phyloP scores from a whole-genome alignment of 2,329 filamentous ascomycete genomes.

The Claviceps capensis region DNA sequence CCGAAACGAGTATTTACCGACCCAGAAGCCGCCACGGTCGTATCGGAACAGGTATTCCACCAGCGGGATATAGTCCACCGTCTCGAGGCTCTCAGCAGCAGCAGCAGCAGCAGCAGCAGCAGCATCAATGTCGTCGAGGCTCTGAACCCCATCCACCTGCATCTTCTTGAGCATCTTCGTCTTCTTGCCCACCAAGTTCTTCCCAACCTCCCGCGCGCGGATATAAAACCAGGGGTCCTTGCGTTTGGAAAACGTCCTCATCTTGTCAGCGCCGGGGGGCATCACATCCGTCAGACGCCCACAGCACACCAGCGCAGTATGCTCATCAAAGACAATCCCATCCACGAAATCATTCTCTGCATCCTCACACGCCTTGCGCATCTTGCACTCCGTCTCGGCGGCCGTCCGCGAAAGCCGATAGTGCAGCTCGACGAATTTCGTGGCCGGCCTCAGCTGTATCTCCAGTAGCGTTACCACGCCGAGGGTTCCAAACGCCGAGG shows the following conservation, averaged over 20 bases:
- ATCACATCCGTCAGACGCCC: conserved; percentile 45
- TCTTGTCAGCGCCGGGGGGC: conserved; percentile 24
- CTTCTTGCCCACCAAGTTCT: conserved; percentile 23
- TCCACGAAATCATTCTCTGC: conserved; percentile 55
- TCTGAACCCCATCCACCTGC: not conserved
- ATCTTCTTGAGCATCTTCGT: conserved; percentile 25
- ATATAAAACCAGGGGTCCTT: conserved; percentile 67
- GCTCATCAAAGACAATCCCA: conserved; percentile 50
- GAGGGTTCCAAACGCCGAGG: conserved; percentile 51
- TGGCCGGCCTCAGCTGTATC: conserved; percentile 41
- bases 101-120: conserved; percentile 2
- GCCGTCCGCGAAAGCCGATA: conserved; percentile 42
- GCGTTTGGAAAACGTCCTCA: conserved; percentile 43
- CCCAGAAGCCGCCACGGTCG: conserved; percentile 65
- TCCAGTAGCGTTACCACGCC: conserved; percentile 54
- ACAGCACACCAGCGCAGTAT: conserved; percentile 50
- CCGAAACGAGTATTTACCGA: conserved; percentile 51
- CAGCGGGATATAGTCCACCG: conserved; percentile 47
- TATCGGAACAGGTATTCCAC: conserved; percentile 66
- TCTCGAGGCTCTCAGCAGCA: conserved; percentile 17
- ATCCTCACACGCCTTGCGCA: conserved; percentile 29
- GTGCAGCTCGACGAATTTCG: conserved; percentile 40
- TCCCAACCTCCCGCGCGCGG: conserved; percentile 46
- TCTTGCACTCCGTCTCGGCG: conserved; percentile 30
- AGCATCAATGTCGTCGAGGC: not conserved